Base-by-base conservation (phyloP, 176 grass and related monocot species). In the Tillandsia fasciculata region DNA sequence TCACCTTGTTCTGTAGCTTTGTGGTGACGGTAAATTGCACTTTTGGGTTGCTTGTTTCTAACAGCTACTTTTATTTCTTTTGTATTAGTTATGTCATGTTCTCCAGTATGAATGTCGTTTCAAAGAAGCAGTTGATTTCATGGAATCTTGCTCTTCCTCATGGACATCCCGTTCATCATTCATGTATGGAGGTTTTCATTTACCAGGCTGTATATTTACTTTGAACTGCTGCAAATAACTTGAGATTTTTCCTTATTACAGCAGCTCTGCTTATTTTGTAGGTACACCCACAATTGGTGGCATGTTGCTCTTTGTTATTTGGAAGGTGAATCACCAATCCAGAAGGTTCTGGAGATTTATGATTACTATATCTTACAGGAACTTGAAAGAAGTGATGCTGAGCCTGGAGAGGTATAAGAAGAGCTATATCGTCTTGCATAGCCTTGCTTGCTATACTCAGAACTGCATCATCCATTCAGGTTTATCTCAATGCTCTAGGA, bases 201-300 rank as follows among this genome's bases (percentile, higher is more conserved):
- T 26, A 69, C 3, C 49, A 10, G 13, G 53, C 53, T 69, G 52
- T 14, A 17, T 49, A 47, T 82, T 4, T 65, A 2, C 47, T 48
- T 67, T 64, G 9, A 52, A 20, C 12, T 70, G 15, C 7, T 69
- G 27, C 4, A 42, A 67, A 6, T 71, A 13, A 71, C 63, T 12
- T 67, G 3, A 8, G 2, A 56, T 15, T 50, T 50, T 13, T 72
- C 7, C 9, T 68, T 73, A 75, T 51, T 70, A 77, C 53, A 6
- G 20, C 51, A 58, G 24, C 12, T 71, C 2, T 49, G 58, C 15
- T 57, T 29, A 65, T 59, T 9, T 50, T 26, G 54, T 64, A 91
- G 89, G 82, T 53, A 80, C 26, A 91, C 85, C 23, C 89, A 91
- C 66, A 91, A 91, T 53, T 91, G 85, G 84, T 91, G 89, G 85